A percentile compares a stretch with the other conserved stretches of the same genome.
phyloP scores from a whole-genome alignment of 106 monocot species.

The Apostasia shenzhenica region DNA sequence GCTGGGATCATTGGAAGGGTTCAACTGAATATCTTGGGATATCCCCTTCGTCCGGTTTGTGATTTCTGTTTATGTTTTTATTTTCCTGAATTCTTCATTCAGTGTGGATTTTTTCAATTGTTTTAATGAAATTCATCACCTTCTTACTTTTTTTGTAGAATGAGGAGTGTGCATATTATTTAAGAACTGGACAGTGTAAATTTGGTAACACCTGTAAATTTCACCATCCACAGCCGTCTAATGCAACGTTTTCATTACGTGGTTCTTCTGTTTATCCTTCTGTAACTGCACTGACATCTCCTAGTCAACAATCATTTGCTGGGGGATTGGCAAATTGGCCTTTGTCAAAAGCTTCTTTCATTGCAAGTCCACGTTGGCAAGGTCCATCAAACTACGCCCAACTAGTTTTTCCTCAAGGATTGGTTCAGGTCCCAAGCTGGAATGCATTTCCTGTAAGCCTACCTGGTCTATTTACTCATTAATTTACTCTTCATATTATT shows the following conservation, averaged over 20 bases:
- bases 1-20: constrained; percentile 54
- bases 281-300: constrained; percentile 50
- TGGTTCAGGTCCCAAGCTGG: constrained; percentile 86
- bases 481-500: no score
- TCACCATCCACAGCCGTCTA: constrained; percentile 88
- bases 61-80: constrained; percentile 1
- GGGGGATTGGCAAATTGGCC: constrained; percentile 66
- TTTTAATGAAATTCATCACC: constrained; percentile 1
- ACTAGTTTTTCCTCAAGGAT: constrained; percentile 73
- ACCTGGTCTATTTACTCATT: not conserved
- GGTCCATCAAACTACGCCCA: constrained; percentile 74
- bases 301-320: constrained; percentile 59
- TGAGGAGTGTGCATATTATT: constrained; percentile 82
- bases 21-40: constrained; percentile 69
- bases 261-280: constrained; percentile 78
- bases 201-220: constrained; percentile 94
- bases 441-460: constrained; percentile 74
- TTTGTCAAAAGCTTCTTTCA: constrained; percentile 68
- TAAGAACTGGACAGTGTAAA: constrained; percentile 91
- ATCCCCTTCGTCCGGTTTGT: constrained; percentile 80
- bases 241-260: constrained; percentile 42
- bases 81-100: not conserved
- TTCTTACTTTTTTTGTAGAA: constrained; percentile 36
- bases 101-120: not conserved
- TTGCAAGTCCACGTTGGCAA: constrained; percentile 84